These are phyloP conservation scores for Gossypium anomalum DNA, from an alignment of 345 rosid species.

Conservation along the genomic window DNA sequence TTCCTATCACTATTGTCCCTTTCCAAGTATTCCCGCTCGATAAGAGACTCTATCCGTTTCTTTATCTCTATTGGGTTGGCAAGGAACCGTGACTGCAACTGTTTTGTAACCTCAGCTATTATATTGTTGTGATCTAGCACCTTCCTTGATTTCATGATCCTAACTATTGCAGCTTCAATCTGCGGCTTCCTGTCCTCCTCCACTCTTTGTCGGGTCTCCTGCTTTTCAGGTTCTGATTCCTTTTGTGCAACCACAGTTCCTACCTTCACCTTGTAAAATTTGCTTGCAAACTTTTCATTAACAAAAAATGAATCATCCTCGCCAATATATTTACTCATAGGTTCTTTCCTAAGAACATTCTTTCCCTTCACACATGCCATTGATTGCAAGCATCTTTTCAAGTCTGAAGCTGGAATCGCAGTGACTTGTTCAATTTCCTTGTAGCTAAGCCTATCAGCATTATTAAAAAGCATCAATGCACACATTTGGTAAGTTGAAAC, in stretches of 20 bases:
- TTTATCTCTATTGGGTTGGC: constrained; percentile 95
- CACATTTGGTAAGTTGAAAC: constrained; percentile 99
- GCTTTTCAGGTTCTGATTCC: constrained; percentile 96
- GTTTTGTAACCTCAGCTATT: constrained; percentile 90
- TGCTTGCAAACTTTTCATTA: constrained; percentile 88
- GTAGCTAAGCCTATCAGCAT: constrained; percentile 75
- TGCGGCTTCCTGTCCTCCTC: constrained; percentile 98
- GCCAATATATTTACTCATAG: constrained; percentile 94
- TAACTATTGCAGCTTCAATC: constrained; percentile 95
- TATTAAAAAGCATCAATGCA: constrained; percentile 84
- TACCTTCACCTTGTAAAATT: constrained; percentile 92
- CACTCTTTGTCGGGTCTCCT: constrained; percentile 95
- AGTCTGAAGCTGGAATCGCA: constrained; percentile 76
- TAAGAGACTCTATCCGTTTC: constrained; percentile 92
- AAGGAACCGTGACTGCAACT: constrained; percentile 87
- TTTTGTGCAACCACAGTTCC: constrained; percentile 97
- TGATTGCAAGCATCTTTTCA: constrained; percentile 90
- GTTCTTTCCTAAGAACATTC: constrained; percentile 88
- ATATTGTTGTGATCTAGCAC: constrained; percentile 92
- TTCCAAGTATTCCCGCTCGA: constrained; percentile 94
- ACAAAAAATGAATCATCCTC: constrained; percentile 82
- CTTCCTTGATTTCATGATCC: constrained; percentile 97
- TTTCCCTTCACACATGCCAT: constrained; percentile 90
- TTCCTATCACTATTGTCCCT: constrained; percentile 84
- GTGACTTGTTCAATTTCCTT: constrained; percentile 92